A percentile compares a stretch with the other conserved stretches of the same genome.
Conservation (phyloP, 768 basidiomycete species). For the Coprinellus aureogranulatus region DNA sequence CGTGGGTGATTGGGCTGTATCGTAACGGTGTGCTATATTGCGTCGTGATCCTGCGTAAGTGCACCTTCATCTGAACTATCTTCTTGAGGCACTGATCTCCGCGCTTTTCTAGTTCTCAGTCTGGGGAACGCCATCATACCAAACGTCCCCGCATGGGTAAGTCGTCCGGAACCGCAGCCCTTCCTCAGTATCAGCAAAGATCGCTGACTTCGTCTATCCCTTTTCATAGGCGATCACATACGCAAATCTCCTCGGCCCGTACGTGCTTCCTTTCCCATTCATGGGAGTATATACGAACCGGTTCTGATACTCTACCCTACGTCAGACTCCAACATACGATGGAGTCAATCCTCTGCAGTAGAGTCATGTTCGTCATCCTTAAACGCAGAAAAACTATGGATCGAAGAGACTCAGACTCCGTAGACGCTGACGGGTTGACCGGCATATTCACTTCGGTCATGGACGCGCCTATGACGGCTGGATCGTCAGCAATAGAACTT, state of each 20-base stretch:
- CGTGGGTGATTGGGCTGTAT: conserved; percentile 5
- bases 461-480: neutral
- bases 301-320: neutral
- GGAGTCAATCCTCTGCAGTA: conserved; percentile 6
- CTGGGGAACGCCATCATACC: neutral
- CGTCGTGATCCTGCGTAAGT: neutral
- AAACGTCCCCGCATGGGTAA: neutral
- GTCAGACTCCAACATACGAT: neutral
- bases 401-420: neutral
- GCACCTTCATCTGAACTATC: too few relatives aligned
- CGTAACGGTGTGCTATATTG: conserved; percentile 3
- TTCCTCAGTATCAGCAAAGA: neutral
- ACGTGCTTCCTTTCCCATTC: neutral
- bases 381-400: neutral
- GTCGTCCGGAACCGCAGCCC: neutral
- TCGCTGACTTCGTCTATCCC: neutral
- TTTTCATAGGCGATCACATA: neutral
- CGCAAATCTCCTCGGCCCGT: neutral
- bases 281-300: too few relatives aligned
- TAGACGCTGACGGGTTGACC: too few relatives aligned
- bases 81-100: too few relatives aligned
- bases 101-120: neutral
- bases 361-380: conserved; percentile 11
- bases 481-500: neutral
- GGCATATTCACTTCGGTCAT: too few relatives aligned